A percentile compares a stretch with the other conserved stretches of the same genome.
Evolutionary conservation across 1,139 yeast species (phyloP).

Genomic region (Cylindricascospora bacillispora): DNA sequence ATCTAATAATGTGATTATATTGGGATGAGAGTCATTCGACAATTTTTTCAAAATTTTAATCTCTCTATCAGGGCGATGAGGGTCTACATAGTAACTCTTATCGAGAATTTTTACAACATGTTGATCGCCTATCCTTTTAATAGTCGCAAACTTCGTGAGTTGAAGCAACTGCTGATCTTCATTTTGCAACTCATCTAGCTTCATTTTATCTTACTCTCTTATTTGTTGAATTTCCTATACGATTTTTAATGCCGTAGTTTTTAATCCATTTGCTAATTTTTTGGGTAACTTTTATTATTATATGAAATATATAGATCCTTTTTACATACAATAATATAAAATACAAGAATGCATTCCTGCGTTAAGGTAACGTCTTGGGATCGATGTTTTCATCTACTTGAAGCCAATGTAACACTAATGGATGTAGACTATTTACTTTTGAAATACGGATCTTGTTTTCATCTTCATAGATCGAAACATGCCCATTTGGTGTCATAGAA

Average conservation of each 20-base stretch:
- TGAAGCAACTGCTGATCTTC: slow-evolving; percentile 5
- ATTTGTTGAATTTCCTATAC: too few relatives aligned
- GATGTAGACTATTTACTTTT: slow-evolving; percentile 48
- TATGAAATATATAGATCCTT: too few relatives aligned
- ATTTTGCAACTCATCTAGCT: background rate
- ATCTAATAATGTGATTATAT: slow-evolving; percentile 14
- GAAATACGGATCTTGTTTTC: slow-evolving; percentile 27
- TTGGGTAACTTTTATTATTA: background rate
- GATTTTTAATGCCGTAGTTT: too few relatives aligned
- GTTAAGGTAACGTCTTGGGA: too few relatives aligned
- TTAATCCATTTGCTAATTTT: background rate
- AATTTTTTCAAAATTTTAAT: slow-evolving; percentile 13
- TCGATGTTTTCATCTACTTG: slow-evolving; percentile 30
- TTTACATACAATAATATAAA: too few relatives aligned
- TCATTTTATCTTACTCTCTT: too few relatives aligned
- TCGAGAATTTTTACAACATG: slow-evolving; percentile 14
- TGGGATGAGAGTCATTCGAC: slow-evolving; percentile 1
- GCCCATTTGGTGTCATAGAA: too few relatives aligned
- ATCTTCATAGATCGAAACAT: slow-evolving; percentile 6
- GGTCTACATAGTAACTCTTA: slow-evolving; percentile 15
- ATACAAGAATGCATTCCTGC: too few relatives aligned
- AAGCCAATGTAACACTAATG: slow-evolving; percentile 59
- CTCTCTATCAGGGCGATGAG: slow-evolving; percentile 22
- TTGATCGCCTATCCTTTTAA: slow-evolving; percentile 7
- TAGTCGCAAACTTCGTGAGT: slow-evolving; percentile 17